These are phyloP conservation scores for Hansenula sp. DNA, from an alignment of 1,139 yeast species.

Conservation along the genomic window DNA sequence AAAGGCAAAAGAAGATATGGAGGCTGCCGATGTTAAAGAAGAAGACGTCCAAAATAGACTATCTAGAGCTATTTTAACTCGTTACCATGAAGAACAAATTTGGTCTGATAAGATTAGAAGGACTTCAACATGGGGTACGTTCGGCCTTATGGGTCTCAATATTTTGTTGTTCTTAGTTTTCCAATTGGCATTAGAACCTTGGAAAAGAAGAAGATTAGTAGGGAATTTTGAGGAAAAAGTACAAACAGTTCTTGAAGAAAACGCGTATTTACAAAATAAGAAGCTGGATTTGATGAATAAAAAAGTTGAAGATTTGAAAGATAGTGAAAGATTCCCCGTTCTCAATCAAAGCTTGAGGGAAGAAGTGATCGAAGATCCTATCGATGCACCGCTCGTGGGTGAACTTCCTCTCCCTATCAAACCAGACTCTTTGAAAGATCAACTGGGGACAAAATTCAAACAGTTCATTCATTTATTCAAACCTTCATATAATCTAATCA, in stretches of 20 bases:
- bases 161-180: conserved; percentile 73
- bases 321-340: conserved; percentile 15
- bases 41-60: conserved; percentile 70
- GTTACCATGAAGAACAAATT: conserved; percentile 96
- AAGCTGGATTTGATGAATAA: conserved; percentile 23
- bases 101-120: conserved; percentile 97
- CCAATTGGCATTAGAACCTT: conserved; percentile 88
- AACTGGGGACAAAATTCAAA: not conserved
- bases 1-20: conserved; percentile 46
- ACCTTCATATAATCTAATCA: conserved; percentile 8
- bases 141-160: conserved; percentile 86
- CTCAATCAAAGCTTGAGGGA: conserved; percentile 15
- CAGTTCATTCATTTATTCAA: not conserved
- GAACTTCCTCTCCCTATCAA: conserved; percentile 11
- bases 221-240: conserved; percentile 82
- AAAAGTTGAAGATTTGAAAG: conserved; percentile 18
- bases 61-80: conserved; percentile 72
- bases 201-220: conserved; percentile 82
- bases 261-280: conserved; percentile 25
- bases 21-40: conserved; percentile 55
- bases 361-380: conserved; percentile 15
- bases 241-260: conserved; percentile 44
- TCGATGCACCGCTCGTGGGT: conserved; percentile 14
- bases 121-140: conserved; percentile 96
- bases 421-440: not conserved